A percentile compares a stretch with the other conserved stretches of the same genome.
phyloP scores from a whole-genome alignment of 164 flowering plant species.

The Pachysandra terminalis region DNA sequence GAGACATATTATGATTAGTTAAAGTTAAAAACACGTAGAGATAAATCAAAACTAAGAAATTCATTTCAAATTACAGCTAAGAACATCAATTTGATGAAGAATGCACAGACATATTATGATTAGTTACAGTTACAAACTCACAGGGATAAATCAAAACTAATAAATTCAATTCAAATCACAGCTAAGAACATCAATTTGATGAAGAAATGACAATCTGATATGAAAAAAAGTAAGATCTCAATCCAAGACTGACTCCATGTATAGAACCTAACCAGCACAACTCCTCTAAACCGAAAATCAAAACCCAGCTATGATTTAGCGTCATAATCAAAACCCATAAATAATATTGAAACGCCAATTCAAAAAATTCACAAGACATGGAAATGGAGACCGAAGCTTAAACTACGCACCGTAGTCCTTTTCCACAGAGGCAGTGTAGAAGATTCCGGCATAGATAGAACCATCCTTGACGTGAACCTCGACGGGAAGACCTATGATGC shows the following conservation, averaged over 20 bases:
- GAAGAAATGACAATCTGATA: not conserved
- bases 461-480: slow-evolving; percentile 79
- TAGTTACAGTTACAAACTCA: too few relatives aligned
- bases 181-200: not conserved
- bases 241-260: not conserved
- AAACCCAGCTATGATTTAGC: not conserved
- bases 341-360: not conserved
- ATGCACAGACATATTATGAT: too few relatives aligned
- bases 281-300: not conserved
- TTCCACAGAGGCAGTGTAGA: slow-evolving; percentile 62
- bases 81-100: too few relatives aligned
- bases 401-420: slow-evolving; percentile 49
- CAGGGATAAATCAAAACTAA: too few relatives aligned
- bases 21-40: too few relatives aligned
- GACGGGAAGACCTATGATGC: slow-evolving; percentile 70
- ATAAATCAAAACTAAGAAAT: too few relatives aligned
- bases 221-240: not conserved
- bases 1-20: too few relatives aligned
- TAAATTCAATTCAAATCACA: not conserved
- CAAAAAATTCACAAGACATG: not conserved
- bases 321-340: not conserved
- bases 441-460: slow-evolving; percentile 67
- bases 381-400: not conserved
- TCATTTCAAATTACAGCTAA: too few relatives aligned
- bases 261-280: not conserved